Percentiles rank a stretch among this genome's conserved stretches.
phyloP scores from a whole-genome alignment of 2,329 filamentous ascomycete genomes.

The Penicillium sp. region DNA sequence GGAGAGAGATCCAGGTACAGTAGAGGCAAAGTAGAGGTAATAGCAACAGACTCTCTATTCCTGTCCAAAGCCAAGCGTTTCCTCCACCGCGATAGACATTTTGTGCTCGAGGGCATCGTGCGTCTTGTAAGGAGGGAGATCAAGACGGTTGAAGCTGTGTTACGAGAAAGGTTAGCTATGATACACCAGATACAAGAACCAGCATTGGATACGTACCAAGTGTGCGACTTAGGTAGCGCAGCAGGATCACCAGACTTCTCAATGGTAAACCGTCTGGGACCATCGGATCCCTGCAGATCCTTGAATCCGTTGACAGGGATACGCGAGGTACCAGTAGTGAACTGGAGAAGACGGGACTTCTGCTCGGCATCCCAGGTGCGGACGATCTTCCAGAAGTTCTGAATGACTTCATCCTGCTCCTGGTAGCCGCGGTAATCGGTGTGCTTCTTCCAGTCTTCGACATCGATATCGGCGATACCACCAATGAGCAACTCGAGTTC shows the following conservation, averaged over 20 bases:
- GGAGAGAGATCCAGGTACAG: constrained; percentile 6
- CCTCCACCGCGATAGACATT: constrained; percentile 93
- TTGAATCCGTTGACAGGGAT: constrained; percentile 99
- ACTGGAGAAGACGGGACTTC: constrained; percentile 92
- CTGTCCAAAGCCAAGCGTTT: constrained; percentile 98
- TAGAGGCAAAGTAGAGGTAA: constrained; percentile 4
- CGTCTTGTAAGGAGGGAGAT: constrained; percentile 88
- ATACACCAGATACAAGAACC: background rate
- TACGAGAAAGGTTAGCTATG: constrained; percentile 21
- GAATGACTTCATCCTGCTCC: constrained; percentile 93
- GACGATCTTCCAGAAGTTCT: constrained; percentile 97
- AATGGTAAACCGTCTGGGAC: constrained; percentile 92
- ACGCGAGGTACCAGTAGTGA: constrained; percentile 93
- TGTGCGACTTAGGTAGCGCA: constrained; percentile 94
- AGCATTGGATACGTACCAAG: constrained; percentile 67
- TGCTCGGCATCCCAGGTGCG: constrained; percentile 97
- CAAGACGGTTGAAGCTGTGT: constrained; percentile 91
- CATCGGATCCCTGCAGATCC: constrained; percentile 94
- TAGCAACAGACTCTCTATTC: constrained; percentile 60
- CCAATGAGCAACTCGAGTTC: constrained; percentile 95
- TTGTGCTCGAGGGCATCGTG: constrained; percentile 83
- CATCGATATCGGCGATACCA: constrained; percentile 99
- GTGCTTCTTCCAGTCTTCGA: constrained; percentile 99
- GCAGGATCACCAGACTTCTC: constrained; percentile 91
- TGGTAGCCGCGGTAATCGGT: constrained; percentile 99